Evolutionary conservation across 306 rosid genomes (phyloP), one percentile per base, ranked within the genome.

Genomic region (Castanopsis chinensis): DNA sequence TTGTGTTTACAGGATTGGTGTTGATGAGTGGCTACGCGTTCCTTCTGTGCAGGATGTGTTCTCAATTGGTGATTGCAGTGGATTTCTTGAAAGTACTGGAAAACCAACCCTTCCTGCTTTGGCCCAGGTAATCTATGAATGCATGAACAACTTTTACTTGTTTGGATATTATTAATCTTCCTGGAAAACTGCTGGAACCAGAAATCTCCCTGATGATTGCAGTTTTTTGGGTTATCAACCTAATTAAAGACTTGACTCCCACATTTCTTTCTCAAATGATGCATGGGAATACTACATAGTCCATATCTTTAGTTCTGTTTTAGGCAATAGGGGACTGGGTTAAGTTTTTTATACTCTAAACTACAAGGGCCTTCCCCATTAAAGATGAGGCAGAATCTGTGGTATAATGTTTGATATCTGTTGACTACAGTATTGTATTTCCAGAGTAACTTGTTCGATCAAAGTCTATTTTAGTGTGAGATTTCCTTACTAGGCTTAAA

Each of bases 1-100:
- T 17, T n/a, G n/a, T 71, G 27, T 79, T 54, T 72, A 57, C 94
- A 95, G 99, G 91, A 88, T 95, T 81, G 99, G 99, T 56, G 86
- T 89, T 76, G 98, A 95, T 9, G 96, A 95, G 71, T 95, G 99
- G 98, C 92, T 95, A 74, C 92, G 87, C 2, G 85, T 91, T 76
- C 98, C 98, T 75, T 85, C 93, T 0, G 85, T 86, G 55, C 83
- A 89, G 68, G 99, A 95, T 77, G 81, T 95, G 84, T 95, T 87
- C 74, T 83, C 99, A 51, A 90, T 95, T 72, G 98, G 99, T 28
- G 99, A 95, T 80, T 95, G 98, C 87, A 82, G 97, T 77, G 99
- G 99, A 51, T 95, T 86, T 87, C 85, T 95, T 52, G 98, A 93
- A 81, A 91, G 98, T 78, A 95, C 98, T 2, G 99, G 99, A 76